Evolutionary conservation across 148 eudicot species (phyloP).

Genomic region (Euryodendron excelsum): DNA sequence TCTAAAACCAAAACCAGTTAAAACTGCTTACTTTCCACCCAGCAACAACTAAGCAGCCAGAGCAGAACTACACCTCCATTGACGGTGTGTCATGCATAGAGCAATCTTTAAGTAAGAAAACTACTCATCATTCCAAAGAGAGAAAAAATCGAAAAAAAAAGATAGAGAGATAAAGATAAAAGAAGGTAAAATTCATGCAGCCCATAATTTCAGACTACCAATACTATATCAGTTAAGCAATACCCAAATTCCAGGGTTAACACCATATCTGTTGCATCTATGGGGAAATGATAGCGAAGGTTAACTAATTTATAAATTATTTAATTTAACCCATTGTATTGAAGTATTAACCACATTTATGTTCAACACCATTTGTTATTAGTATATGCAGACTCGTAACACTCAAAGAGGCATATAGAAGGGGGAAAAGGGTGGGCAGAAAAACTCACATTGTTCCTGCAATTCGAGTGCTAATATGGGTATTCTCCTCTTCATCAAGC

Average conservation of each 20-base stretch:
- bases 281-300: neutral
- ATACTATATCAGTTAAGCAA: too few species aligned
- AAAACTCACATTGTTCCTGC: constrained; percentile 76
- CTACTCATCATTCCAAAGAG: too few species aligned
- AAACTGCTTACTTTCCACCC: too few species aligned
- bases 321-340: neutral
- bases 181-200: neutral
- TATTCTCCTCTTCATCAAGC: constrained; percentile 76
- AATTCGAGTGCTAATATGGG: constrained; percentile 74
- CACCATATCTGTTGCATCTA: too few species aligned
- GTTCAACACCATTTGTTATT: neutral
- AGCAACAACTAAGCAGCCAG: too few species aligned
- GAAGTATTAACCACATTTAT: neutral
- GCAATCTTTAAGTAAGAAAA: too few species aligned
- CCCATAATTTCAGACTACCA: neutral
- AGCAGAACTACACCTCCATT: too few species aligned
- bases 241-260: too few species aligned
- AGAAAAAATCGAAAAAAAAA: too few species aligned
- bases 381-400: neutral
- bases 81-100: too few species aligned
- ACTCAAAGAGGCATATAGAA: neutral
- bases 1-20: too few species aligned
- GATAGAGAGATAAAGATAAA: too few species aligned
- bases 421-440: neutral
- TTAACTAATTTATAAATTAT: neutral